phyloP scores from a whole-genome alignment of 2,329 filamentous ascomycete genomes.

The Aureobasidium sp. region DNA sequence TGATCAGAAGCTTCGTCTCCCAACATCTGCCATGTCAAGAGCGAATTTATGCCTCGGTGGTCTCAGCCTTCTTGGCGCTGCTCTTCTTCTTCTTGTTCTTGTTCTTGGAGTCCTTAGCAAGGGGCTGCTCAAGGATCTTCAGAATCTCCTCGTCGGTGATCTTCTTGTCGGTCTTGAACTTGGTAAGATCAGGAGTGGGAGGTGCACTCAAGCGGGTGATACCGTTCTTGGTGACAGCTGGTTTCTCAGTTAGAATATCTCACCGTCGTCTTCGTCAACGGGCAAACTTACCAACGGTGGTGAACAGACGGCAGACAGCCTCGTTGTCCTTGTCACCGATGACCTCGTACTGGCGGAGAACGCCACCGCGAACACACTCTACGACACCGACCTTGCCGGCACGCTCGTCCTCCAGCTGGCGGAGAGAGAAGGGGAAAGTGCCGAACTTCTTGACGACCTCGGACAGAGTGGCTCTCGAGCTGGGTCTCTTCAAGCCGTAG shows the following conservation, averaged over 20 bases:
- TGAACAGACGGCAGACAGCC: constrained; percentile 79
- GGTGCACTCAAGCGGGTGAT: constrained; percentile 77
- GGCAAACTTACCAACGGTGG: constrained; percentile 72
- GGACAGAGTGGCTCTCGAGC: constrained; percentile 83
- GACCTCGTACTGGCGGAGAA: constrained; percentile 93
- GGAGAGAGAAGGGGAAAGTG: constrained; percentile 93
- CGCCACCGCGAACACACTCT: constrained; percentile 87
- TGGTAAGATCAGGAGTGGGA: constrained; percentile 66
- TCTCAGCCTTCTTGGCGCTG: constrained; percentile 52
- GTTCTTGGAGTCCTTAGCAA: constrained; percentile 54
- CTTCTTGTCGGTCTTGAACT: constrained; percentile 94
- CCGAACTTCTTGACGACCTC: constrained; percentile 97
- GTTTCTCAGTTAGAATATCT: background rate
- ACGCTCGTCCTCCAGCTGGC: constrained; percentile 94
- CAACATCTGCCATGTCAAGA: background rate
- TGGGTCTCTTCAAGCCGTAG: constrained; percentile 88
- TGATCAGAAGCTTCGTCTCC: background rate
- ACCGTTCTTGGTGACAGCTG: constrained; percentile 96
- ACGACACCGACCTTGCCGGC: constrained; percentile 92
- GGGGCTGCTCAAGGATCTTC: constrained; percentile 84
- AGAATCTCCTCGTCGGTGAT: constrained; percentile 93
- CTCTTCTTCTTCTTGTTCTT: constrained; percentile 84
- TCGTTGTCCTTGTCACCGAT: constrained; percentile 87
- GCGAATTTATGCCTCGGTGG: constrained; percentile 27
- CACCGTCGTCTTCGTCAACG: background rate